Conservation (phyloP, 1,139 yeast species). For the Casaregolazyma suthepensis region DNA sequence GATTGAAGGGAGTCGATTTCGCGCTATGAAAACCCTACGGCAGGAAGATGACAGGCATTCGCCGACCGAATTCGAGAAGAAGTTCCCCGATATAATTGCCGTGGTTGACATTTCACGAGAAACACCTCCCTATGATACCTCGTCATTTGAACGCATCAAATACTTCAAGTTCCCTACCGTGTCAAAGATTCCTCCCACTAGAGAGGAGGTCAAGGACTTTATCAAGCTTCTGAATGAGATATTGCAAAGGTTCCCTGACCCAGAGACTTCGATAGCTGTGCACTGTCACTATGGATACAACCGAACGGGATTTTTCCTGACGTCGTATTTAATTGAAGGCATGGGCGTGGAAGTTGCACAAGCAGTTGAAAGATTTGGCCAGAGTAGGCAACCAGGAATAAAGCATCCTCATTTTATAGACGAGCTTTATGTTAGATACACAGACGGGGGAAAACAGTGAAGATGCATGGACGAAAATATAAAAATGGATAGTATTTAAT, state of each 20-base stretch:
- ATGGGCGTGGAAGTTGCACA: constrained; percentile 56
- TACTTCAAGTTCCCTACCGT: constrained; percentile 75
- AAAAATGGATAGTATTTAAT: neutral
- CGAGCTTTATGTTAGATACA: constrained; percentile 62
- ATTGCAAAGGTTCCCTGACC: constrained; percentile 25
- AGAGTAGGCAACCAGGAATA: constrained; percentile 64
- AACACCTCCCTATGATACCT: constrained; percentile 67
- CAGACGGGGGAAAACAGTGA: constrained; percentile 7
- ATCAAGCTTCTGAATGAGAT: constrained; percentile 50
- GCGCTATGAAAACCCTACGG: constrained; percentile 72
- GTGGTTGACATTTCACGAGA: constrained; percentile 72
- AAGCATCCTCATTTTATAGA: constrained; percentile 75
- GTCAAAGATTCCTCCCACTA: constrained; percentile 69
- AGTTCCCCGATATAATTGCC: constrained; percentile 48
- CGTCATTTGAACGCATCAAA: constrained; percentile 44
- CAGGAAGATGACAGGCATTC: constrained; percentile 60
- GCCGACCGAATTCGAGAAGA: constrained; percentile 47
- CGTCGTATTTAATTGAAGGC: constrained; percentile 60
- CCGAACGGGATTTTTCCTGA: constrained; percentile 68
- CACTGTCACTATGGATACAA: constrained; percentile 84
- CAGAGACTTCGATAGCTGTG: constrained; percentile 40
- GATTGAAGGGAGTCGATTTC: constrained; percentile 37
- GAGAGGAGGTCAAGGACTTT: constrained; percentile 51
- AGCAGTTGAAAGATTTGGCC: constrained; percentile 55
- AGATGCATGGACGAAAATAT: neutral